Conservation (phyloP, 1,284 basidiomycete species). For the Cutaneotrichosporon cutaneum region DNA sequence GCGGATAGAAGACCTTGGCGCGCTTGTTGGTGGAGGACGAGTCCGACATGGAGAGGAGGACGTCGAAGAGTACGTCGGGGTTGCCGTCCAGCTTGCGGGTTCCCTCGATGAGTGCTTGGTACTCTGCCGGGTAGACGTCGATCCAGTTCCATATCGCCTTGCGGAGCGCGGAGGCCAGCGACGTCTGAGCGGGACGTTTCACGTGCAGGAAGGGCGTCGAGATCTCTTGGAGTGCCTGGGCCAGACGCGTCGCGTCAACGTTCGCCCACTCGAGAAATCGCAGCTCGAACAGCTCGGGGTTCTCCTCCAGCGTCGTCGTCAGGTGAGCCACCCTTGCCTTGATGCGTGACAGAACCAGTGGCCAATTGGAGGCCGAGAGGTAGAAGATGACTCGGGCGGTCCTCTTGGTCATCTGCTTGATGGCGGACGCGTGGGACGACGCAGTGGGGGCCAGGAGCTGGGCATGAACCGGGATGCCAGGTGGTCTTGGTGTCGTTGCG, state of each 20-base stretch:
- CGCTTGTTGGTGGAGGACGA: constrained; percentile 43
- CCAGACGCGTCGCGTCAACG: constrained; percentile 49
- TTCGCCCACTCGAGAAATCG: constrained; percentile 54
- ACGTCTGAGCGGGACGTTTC: constrained; percentile 69
- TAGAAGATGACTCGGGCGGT: constrained; percentile 77
- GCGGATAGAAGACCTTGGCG: constrained; percentile 70
- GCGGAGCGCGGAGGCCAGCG: constrained; percentile 71
- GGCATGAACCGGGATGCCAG: constrained; percentile 16
- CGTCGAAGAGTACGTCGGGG: constrained; percentile 78
- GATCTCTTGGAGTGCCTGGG: constrained; percentile 60
- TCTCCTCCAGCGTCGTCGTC: constrained; percentile 53
- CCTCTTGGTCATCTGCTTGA: constrained; percentile 50
- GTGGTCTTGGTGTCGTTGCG: constrained; percentile 13
- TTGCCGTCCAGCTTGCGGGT: constrained; percentile 71
- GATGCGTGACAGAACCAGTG: constrained; percentile 70
- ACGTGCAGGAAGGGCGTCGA: constrained; percentile 81
- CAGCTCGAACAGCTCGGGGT: constrained; percentile 58
- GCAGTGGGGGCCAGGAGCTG: constrained; percentile 17
- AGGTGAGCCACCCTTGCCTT: constrained; percentile 63
- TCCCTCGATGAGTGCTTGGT: constrained; percentile 65
- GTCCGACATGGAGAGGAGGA: constrained; percentile 64
- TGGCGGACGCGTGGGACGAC: constrained; percentile 30
- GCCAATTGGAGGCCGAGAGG: constrained; percentile 88
- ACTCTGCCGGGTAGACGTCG: constrained; percentile 75
- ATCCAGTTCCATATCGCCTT: constrained; percentile 92